Evolutionary conservation across 2,329 filamentous ascomycete species (phyloP), one percentile per base, ranked within the genome.

Genomic region (Pyricularia grisea): DNA sequence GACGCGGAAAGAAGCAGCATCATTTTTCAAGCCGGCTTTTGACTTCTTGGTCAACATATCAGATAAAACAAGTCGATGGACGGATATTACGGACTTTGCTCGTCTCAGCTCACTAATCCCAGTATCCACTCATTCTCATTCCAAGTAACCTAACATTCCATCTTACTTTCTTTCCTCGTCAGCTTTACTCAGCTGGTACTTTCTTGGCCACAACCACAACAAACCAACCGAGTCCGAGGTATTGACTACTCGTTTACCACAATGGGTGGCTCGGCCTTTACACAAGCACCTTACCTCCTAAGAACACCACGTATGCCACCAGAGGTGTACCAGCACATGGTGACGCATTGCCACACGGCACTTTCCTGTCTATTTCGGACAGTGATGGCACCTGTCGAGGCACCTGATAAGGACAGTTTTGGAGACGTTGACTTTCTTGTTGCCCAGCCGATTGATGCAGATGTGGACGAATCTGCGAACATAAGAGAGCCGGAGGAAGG

Each of bases 351-450:
- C 70, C 79, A 82, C 30, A 69, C 74, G 0, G 76, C 82, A 1
- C 82, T 92, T 0, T 76, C 78, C 0, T 73, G 79, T 1, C 77
- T 89, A 3, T 92, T 87, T 73, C 68, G 78, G 0, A 79, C 79
- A 9, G 87, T 91, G 4, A 84, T 82, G 0, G 82, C 84, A 0
- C 88, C 91, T 0, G 85, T 90, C 31, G 90, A 93, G 72, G 90
- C 86, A 0, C 91, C 92, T 0, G 88, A 76, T 0, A 95, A 95
- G 77, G 61, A 72, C 0, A 85, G 88, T 72, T 85, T 87, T 74
- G 92, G 92, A 25, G 92, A 95, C 72, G 79, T 96, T 55, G 92
- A 95, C 77, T 82, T 94, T 70, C 77, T 93, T 1, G 83, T 92
- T 1, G 79, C 67, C 58, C 58, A 68, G 55, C 67, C 81, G 0